These are phyloP conservation scores for Chloris gayana DNA, from an alignment of 176 grass and related monocot genomes.

Conservation along the genomic window DNA sequence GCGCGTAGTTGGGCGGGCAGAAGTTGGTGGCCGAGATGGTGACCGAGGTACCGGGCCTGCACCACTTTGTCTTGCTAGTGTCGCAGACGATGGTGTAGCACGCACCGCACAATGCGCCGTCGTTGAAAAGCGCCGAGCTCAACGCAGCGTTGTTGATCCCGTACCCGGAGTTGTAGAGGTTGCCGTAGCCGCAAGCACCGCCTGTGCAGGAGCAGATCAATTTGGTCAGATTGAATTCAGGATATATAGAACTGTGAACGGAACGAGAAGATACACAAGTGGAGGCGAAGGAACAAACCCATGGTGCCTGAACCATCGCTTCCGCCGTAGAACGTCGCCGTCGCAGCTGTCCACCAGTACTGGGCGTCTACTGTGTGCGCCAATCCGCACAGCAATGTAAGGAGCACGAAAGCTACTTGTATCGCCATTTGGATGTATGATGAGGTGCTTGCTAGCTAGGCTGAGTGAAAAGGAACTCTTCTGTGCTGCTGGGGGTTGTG, in stretches of 20 bases:
- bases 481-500: not conserved
- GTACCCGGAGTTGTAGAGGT: conserved; percentile 67
- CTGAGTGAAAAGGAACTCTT: not conserved
- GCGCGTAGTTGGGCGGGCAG: conserved; percentile 54
- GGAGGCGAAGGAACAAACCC: conserved; percentile 36
- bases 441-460: no score
- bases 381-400: conserved; percentile 8
- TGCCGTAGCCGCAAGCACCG: conserved; percentile 66
- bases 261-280: no score
- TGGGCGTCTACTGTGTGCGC: conserved; percentile 27
- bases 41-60: conserved; percentile 40
- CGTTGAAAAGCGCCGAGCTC: conserved; percentile 68
- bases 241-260: no score
- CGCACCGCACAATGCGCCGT: conserved; percentile 52
- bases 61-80: conserved; percentile 39
- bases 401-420: not conserved
- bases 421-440: conserved; percentile 28
- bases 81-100: conserved; percentile 65
- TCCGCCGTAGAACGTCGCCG: conserved; percentile 68
- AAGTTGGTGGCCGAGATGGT: conserved; percentile 70
- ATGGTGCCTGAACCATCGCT: conserved; percentile 58
- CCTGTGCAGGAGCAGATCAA: not conserved
- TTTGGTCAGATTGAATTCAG: not conserved
- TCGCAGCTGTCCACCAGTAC: conserved; percentile 23
- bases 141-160: conserved; percentile 62